These are phyloP conservation scores for Aspergillus leporis DNA, from an alignment of 495 filamentous ascomycete species.

Conservation along the genomic window DNA sequence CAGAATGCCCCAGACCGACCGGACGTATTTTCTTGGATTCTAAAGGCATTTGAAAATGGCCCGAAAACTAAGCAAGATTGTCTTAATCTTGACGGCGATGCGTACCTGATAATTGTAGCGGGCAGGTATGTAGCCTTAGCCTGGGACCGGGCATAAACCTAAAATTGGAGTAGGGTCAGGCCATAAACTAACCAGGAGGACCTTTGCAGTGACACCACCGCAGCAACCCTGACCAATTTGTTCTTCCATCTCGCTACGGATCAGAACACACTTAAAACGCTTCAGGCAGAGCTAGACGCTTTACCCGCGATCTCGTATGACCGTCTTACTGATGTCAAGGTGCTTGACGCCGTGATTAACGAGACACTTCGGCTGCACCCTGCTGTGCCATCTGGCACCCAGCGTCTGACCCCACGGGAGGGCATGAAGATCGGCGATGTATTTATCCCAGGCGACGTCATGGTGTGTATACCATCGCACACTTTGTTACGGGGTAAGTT, in stretches of 20 bases:
- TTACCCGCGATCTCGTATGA: constrained; percentile 16
- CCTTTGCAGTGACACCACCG: constrained; percentile 36
- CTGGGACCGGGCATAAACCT: not conserved
- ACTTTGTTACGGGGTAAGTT: constrained; percentile 31
- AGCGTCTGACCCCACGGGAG: constrained; percentile 22
- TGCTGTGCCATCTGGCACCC: constrained; percentile 19
- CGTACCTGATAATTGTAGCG: constrained; percentile 39
- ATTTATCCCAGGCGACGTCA: constrained; percentile 31
- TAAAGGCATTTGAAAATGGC: constrained; percentile 28
- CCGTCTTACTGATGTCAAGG: constrained; percentile 6
- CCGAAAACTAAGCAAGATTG: constrained; percentile 25
- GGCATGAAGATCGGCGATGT: constrained; percentile 25
- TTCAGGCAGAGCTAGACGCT: constrained; percentile 26
- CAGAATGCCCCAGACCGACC: constrained; percentile 25
- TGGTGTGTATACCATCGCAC: constrained; percentile 28
- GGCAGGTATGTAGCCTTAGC: constrained; percentile 36
- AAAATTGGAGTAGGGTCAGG: not conserved
- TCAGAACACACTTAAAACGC: constrained; percentile 12
- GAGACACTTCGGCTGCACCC: constrained; percentile 51
- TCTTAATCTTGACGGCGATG: constrained; percentile 33
- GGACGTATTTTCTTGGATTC: constrained; percentile 36
- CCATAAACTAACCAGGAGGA: not conserved
- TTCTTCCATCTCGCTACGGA: constrained; percentile 36
- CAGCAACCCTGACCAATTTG: constrained; percentile 31
- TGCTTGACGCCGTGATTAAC: constrained; percentile 51